Conservation (phyloP, 768 basidiomycete genomes). For the Paxillus ammoniavirescens region DNA sequence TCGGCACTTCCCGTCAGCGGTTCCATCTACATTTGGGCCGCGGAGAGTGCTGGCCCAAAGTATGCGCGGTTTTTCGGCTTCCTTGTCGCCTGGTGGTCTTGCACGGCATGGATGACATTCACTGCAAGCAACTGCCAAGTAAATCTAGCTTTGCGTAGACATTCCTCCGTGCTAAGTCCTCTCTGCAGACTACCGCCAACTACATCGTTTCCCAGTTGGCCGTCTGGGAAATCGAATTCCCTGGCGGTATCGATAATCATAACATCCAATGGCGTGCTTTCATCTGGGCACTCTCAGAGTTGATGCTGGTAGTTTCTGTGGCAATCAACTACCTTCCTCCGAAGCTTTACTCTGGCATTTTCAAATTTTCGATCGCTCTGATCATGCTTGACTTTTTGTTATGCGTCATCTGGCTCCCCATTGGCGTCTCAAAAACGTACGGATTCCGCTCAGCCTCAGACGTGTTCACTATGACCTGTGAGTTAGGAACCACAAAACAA, state of each 20-base stretch:
- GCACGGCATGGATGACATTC: slow-evolving; percentile 97
- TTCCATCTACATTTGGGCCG: slow-evolving; percentile 94
- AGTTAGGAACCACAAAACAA: slow-evolving; percentile 37
- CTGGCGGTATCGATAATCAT: slow-evolving; percentile 66
- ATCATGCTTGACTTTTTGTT: slow-evolving; percentile 88
- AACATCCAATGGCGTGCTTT: slow-evolving; percentile 87
- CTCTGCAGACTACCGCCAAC: slow-evolving; percentile 74
- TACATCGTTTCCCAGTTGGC: slow-evolving; percentile 83
- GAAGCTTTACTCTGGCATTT: slow-evolving; percentile 67
- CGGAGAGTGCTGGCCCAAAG: slow-evolving; percentile 87
- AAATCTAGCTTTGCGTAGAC: slow-evolving; percentile 11
- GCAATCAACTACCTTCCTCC: slow-evolving; percentile 87
- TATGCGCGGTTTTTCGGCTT: slow-evolving; percentile 87
- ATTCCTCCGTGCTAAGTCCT: background rate
- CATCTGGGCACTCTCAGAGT: slow-evolving; percentile 82
- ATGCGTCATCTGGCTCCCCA: slow-evolving; percentile 89
- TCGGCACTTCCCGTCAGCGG: slow-evolving; percentile 85
- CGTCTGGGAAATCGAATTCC: slow-evolving; percentile 80
- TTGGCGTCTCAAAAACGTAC: slow-evolving; percentile 85
- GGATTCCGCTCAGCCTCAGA: slow-evolving; percentile 84
- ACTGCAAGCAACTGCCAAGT: slow-evolving; percentile 87
- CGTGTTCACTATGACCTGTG: slow-evolving; percentile 80
- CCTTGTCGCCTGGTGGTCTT: slow-evolving; percentile 90
- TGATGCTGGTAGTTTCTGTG: slow-evolving; percentile 64
- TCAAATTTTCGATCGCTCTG: slow-evolving; percentile 70